These are phyloP conservation scores for Conringia planisiliqua DNA, from an alignment of 345 rosid species.

Conservation along the genomic window DNA sequence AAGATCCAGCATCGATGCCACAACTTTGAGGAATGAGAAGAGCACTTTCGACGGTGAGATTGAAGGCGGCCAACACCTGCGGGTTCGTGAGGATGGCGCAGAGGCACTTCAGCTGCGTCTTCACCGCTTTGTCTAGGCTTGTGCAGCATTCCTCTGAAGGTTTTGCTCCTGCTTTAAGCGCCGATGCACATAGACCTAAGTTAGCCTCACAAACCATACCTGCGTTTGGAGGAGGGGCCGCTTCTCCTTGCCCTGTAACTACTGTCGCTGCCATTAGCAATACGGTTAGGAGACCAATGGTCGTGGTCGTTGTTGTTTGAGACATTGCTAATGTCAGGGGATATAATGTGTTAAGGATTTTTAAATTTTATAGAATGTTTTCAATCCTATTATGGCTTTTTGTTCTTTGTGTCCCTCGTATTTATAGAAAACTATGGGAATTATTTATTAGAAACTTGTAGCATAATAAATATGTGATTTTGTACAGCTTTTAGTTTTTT, in stretches of 20 bases:
- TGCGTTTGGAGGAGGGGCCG: background rate
- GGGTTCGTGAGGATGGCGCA: constrained; percentile 1
- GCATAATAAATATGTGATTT: background rate
- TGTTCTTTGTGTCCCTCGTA: background rate
- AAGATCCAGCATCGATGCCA: constrained; percentile 13
- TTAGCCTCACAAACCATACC: background rate
- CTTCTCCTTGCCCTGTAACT: constrained; percentile 1
- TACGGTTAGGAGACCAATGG: background rate
- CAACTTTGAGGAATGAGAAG: constrained; percentile 11
- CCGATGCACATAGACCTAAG: background rate
- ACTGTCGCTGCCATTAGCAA: background rate
- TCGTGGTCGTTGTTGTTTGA: background rate
- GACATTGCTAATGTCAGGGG: background rate
- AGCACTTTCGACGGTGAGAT: constrained; percentile 2
- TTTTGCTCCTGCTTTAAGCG: background rate
- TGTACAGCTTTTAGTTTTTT: background rate
- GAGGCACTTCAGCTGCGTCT: background rate
- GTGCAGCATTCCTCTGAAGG: constrained; percentile 1
- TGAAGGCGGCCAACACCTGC: background rate
- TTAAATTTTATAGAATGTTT: background rate
- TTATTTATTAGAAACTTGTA: background rate
- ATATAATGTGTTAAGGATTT: background rate
- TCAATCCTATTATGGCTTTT: background rate
- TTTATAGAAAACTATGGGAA: background rate
- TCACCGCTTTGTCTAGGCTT: constrained; percentile 1